Percentiles rank a stretch among this genome's conserved stretches.
phyloP scores from a whole-genome alignment of 371 early-diverging fungal species.

The Lichtheimia ornata region DNA sequence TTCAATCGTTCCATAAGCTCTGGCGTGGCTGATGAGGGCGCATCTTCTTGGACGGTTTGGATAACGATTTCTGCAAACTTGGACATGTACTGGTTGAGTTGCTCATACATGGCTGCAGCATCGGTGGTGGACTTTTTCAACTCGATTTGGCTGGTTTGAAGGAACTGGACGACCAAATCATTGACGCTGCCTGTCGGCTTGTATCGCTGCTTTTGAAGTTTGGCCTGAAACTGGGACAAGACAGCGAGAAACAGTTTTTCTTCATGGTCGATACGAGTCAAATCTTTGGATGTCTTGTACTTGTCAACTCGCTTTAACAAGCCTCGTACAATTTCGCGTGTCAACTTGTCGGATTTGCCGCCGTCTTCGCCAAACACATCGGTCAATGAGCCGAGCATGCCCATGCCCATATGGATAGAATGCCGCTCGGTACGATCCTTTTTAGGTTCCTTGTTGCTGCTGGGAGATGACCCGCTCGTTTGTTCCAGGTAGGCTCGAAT shows the following conservation, averaged over 20 bases:
- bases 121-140: constrained; percentile 21
- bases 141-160: constrained; percentile 35
- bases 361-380: constrained; percentile 36
- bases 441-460: background rate
- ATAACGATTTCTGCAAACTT: constrained; percentile 40
- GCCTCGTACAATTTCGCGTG: constrained; percentile 37
- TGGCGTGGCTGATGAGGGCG: constrained; percentile 35
- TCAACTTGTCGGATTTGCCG: constrained; percentile 39
- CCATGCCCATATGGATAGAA: constrained; percentile 20
- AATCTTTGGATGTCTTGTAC: constrained; percentile 26
- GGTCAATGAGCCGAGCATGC: constrained; percentile 28
- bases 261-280: constrained; percentile 16
- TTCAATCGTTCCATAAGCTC: constrained; percentile 40
- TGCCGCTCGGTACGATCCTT: constrained; percentile 15
- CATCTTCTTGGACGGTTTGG: constrained; percentile 41
- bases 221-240: constrained; percentile 21
- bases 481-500: constrained; percentile 30
- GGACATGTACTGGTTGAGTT: constrained; percentile 34
- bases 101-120: constrained; percentile 27
- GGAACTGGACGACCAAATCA: constrained; percentile 37
- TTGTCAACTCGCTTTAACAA: constrained; percentile 37
- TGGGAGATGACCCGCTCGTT: background rate
- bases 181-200: constrained; percentile 37
- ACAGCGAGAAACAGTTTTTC: constrained; percentile 30
- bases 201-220: constrained; percentile 33